A percentile compares a stretch with the other conserved stretches of the same genome.
These are phyloP conservation scores for Pseudozyma pruni DNA, from an alignment of 1,284 basidiomycete genomes.

Conservation along the genomic window DNA sequence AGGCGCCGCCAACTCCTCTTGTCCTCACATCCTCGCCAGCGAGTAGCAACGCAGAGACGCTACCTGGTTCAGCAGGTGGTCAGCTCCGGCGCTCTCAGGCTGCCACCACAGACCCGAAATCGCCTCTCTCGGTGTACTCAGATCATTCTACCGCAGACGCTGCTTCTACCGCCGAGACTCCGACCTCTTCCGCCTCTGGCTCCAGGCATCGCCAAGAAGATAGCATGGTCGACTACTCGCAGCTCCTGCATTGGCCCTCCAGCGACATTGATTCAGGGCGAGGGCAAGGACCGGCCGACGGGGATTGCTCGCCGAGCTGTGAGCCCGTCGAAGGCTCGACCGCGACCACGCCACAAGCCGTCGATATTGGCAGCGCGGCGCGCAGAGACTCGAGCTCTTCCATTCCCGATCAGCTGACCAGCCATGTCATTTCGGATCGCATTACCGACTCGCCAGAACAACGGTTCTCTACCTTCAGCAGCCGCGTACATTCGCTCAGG, in stretches of 20 bases:
- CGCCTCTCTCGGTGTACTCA: constrained; percentile 30
- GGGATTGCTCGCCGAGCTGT: constrained; percentile 5
- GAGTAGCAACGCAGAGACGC: constrained; percentile 21
- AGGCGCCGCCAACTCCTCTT: constrained; percentile 33
- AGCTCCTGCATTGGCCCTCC: constrained; percentile 30
- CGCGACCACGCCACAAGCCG: not conserved
- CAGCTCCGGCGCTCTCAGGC: constrained; percentile 22
- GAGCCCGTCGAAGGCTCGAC: not conserved
- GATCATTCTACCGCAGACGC: not conserved
- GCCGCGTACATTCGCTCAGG: constrained; percentile 11
- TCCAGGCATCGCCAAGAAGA: not conserved
- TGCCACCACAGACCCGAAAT: constrained; percentile 18
- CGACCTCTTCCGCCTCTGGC: constrained; percentile 5
- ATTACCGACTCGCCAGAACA: constrained; percentile 8
- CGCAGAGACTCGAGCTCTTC: not conserved
- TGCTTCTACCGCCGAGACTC: not conserved
- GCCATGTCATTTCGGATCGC: constrained; percentile 2
- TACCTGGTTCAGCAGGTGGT: constrained; percentile 20
- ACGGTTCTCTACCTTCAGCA: constrained; percentile 13
- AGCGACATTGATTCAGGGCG: constrained; percentile 32
- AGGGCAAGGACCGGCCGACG: not conserved
- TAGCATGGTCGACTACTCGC: constrained; percentile 13
- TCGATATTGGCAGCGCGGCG: not conserved
- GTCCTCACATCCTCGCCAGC: constrained; percentile 36
- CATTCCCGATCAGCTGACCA: not conserved